Percentiles rank a stretch among this genome's conserved stretches.
Conservation (phyloP, 2,329 filamentous ascomycete genomes). For the Chaetomiaceae sp. region DNA sequence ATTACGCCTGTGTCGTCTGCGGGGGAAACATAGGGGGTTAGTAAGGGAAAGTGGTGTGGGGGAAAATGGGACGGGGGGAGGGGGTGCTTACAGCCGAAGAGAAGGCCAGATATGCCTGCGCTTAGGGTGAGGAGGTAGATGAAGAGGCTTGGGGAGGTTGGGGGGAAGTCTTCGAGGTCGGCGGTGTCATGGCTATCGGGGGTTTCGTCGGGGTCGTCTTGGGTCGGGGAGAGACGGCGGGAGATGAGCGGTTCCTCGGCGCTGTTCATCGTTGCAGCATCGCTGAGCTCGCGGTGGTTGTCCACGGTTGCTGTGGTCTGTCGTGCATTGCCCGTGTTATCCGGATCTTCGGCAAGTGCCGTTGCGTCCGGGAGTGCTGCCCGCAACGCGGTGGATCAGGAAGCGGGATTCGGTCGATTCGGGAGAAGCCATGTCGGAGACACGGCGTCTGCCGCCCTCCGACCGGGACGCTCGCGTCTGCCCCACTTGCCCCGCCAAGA, state of each 20-base stretch:
- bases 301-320: background rate
- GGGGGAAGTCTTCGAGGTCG: constrained; percentile 1
- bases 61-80: constrained; percentile 8
- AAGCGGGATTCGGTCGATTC: background rate
- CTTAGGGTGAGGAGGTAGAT: constrained; percentile 60
- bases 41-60: background rate
- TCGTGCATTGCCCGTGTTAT: background rate
- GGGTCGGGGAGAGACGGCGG: constrained; percentile 3
- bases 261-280: constrained; percentile 20
- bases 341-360: background rate
- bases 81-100: constrained; percentile 59
- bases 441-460: background rate
- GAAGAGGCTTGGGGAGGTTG: constrained; percentile 42
- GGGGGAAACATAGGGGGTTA: background rate
- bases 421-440: background rate
- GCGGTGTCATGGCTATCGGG: background rate
- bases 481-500: constrained; percentile 7
- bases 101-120: constrained; percentile 61
- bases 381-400: background rate
- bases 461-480: background rate
- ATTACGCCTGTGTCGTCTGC: constrained; percentile 65
- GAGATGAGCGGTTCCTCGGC: constrained; percentile 26
- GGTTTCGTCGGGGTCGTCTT: background rate
- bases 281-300: background rate
- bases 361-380: background rate